Conservation (phyloP, 108 stramenopile genomes). For the Cyclotella baltica region DNA sequence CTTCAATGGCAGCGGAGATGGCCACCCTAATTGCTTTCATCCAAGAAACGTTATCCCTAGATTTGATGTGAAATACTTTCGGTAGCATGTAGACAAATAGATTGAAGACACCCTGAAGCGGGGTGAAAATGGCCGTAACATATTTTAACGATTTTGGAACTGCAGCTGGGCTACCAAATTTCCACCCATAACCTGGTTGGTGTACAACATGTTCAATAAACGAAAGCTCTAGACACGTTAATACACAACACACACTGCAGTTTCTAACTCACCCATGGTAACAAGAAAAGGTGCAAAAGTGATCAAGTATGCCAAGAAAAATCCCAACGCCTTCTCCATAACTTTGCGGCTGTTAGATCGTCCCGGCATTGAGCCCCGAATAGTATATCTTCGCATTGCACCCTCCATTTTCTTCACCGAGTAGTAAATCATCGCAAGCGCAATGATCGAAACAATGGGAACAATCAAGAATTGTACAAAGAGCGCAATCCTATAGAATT, state of each 20-base stretch:
- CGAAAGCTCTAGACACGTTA: too few relatives aligned
- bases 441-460: background rate
- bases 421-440: background rate
- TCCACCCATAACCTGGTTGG: background rate
- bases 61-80: background rate
- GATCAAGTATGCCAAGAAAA: background rate
- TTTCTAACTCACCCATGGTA: too few relatives aligned
- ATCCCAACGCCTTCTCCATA: background rate
- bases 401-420: background rate
- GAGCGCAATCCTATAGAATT: background rate
- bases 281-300: too few relatives aligned
- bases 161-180: background rate
- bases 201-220: too few relatives aligned
- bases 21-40: too few relatives aligned
- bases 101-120: background rate
- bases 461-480: background rate
- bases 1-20: too few relatives aligned
- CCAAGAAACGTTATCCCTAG: background rate
- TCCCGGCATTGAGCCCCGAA: background rate
- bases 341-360: background rate
- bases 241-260: too few relatives aligned
- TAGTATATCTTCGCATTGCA: background rate
- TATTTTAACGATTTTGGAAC: background rate
- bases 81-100: background rate
- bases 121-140: background rate